Evolutionary conservation across 768 basidiomycete species (phyloP), one percentile per base, ranked within the genome.

Genomic region (Hemileccinum impolitum): DNA sequence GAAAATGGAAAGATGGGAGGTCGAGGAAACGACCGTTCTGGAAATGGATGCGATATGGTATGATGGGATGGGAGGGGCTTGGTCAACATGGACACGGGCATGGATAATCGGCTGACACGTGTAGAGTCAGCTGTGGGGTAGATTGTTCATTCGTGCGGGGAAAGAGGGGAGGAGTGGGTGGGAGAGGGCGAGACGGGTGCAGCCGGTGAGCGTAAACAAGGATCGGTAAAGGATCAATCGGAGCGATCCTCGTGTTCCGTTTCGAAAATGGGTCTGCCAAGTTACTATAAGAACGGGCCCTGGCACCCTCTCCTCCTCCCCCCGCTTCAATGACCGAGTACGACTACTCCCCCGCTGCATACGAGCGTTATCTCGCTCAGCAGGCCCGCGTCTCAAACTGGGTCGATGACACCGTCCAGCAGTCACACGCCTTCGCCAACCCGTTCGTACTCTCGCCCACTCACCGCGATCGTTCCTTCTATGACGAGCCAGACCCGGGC

Each of bases 261-360:
- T 47, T 48, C 40, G 26, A 34, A 48, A 28, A n/a, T 36, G 43
- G 43, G 11, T 14, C 18, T 43, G 42, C 18, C 23, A 38, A 47
- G 46, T 34, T 14, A 17, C 15, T 42, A 48, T 48, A 48, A 42
- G 41, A 48, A 48, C 12, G 26, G 15, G 5, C 13, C 15, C 9
- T 5, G 12, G 13, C 6, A 40, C 41, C 28, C 39, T 46, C 40
- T 47, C 36, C 36, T 36, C 47, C 40, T 30, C 43, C 62, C 48
- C 44, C 39, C 48, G 48, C 45, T 26, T 35, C 41, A 23, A 81
- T 81, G 79, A 80, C 79, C 25, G 79, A 81, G 62, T 81, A 81
- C 74, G 80, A 81, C 67, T 81, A 70, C 63, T 80, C 79, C 45
- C 78, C 78, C 17, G 78, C 76, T 57, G 79, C 78, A 25, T 67